Evolutionary conservation across 345 rosid species (phyloP), one percentile per base, ranked within the genome.

Genomic region (Melaleuca quinquenervia): DNA sequence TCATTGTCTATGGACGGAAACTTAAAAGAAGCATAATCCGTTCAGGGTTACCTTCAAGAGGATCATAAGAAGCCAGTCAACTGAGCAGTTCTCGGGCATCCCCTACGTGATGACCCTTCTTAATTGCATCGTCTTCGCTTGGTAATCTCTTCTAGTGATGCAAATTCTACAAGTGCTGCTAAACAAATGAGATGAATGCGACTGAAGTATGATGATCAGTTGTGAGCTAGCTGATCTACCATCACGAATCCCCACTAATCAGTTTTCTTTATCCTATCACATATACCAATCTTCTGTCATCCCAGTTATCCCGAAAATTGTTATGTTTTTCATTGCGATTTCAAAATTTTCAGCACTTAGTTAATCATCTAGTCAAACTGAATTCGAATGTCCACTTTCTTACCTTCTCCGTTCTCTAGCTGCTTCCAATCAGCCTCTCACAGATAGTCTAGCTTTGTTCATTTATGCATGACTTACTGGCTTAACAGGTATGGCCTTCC

Each of bases 401-500:
- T 70, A 70, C 24, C 48, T 70, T 70, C 48, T 21, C 48, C 5
- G 48, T 70, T 70, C 48, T 70, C 48, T 32, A 18, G 45, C 78
- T 70, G 32, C 22, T 8, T 70, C 78, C 45, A 70, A 70, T 36
- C 48, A 36, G 32, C 78, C 78, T 32, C 12, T 5, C 24, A 12
- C 5, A 41, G 29, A 29, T 32, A 32, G 76, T 70, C 24, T 26
- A 56, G 26, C 29, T 70, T 32, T 70, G 48, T 70, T 9, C 32
- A 70, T 45, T 70, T 8, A 70, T 32, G 78, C 78, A 70, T 18
- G 24, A 32, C 78, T 12, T 24, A 32, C 24, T 70, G 48, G 78
- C 78, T 70, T 32, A 32, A 70, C 90, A 90, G 92, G 92, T 90
- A 91, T 51, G 90, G 93, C 5, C 82, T 91, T 26, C 93, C 93